Evolutionary conservation across 345 rosid genomes (phyloP).

Genomic region (Lenwebbia sp.): DNA sequence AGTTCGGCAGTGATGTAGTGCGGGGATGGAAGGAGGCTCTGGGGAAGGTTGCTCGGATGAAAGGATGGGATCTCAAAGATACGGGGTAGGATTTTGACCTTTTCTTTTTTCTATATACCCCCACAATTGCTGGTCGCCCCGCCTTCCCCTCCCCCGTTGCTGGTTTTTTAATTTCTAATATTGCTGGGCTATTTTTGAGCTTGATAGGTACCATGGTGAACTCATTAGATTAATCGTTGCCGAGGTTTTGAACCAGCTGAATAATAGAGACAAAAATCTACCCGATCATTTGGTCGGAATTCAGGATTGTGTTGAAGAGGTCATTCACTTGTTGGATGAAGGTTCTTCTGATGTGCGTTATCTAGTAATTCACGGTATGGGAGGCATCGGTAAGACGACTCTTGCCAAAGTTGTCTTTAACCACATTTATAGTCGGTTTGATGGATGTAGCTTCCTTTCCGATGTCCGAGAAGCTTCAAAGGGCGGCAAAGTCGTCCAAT

Average conservation of each 20-base stretch:
- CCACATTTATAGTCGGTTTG: fast-evolving
- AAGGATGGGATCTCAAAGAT: neutral
- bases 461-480: neutral
- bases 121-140: too few species aligned
- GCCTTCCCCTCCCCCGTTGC: too few species aligned
- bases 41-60: neutral
- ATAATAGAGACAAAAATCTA: fast-evolving
- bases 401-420: neutral
- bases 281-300: too few species aligned
- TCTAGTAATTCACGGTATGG: neutral
- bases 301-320: too few species aligned
- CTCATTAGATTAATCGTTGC: fast-evolving
- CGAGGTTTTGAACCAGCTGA: too few species aligned
- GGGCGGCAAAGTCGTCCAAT: neutral
- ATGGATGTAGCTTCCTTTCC: fast-evolving
- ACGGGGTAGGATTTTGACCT: neutral
- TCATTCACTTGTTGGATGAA: too few species aligned
- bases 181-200: too few species aligned
- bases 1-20: neutral
- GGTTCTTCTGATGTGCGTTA: fast-evolving
- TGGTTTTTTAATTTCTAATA: too few species aligned
- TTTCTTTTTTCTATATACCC: neutral
- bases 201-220: too few species aligned
- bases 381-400: neutral
- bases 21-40: neutral